Evolutionary conservation across 768 basidiomycete species (phyloP).

Genomic region (Solioccasus polychromus): DNA sequence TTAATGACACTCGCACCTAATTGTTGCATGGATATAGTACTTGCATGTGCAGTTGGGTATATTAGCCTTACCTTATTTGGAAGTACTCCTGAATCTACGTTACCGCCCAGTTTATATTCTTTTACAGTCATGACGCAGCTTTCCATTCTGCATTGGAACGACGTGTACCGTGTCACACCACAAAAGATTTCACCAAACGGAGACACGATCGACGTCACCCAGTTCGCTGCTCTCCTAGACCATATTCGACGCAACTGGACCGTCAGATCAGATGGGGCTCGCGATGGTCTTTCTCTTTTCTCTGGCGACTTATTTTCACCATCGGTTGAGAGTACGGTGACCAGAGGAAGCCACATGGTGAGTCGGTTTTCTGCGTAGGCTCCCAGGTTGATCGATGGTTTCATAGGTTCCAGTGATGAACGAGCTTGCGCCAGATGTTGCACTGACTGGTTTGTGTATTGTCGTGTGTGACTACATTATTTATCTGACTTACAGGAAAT

Average conservation of each 20-base stretch:
- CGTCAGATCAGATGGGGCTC: conserved; percentile 42
- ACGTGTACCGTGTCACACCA: conserved; percentile 77
- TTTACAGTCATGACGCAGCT: conserved; percentile 41
- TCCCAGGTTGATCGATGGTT: neutral
- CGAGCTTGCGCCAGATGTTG: conserved; percentile 70
- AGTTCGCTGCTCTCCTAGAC: conserved; percentile 74
- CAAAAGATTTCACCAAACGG: conserved; percentile 58
- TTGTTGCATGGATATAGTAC: too few species aligned
- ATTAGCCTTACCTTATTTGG: too few species aligned
- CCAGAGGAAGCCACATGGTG: conserved; percentile 90
- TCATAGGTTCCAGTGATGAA: conserved; percentile 83
- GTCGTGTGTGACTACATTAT: neutral
- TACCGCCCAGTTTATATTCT: too few species aligned
- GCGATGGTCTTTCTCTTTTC: conserved; percentile 78
- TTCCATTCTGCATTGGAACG: conserved; percentile 70
- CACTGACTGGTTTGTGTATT: conserved; percentile 63
- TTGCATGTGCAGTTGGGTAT: too few species aligned
- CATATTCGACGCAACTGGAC: conserved; percentile 60
- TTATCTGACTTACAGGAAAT: conserved; percentile 54
- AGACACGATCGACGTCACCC: conserved; percentile 81
- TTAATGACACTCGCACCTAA: too few species aligned
- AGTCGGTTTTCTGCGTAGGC: too few species aligned
- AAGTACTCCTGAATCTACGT: too few species aligned
- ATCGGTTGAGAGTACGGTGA: conserved; percentile 82
- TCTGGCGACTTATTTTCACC: conserved; percentile 90